phyloP scores from a whole-genome alignment of 768 basidiomycete species.

The Phanerochaete carnosa region DNA sequence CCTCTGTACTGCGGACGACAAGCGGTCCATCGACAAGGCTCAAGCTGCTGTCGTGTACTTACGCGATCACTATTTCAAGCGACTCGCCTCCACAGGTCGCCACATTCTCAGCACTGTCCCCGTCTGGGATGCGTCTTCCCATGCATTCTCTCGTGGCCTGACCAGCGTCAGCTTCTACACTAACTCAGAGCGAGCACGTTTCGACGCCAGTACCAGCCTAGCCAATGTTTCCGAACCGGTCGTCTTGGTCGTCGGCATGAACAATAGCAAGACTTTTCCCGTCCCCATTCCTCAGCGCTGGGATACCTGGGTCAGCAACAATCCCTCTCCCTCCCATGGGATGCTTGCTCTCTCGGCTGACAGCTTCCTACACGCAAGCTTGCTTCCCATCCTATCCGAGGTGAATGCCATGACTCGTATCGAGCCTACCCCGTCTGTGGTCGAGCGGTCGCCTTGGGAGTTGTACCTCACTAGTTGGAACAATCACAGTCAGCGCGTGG shows the following conservation, averaged over 20 bases:
- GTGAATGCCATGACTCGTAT: slow-evolving; percentile 24
- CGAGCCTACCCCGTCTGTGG: slow-evolving; percentile 14
- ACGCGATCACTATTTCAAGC: slow-evolving; percentile 18
- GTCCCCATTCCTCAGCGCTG: slow-evolving; percentile 10
- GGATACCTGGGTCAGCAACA: slow-evolving; percentile 12
- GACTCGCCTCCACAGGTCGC: slow-evolving; percentile 13
- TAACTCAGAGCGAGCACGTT: too few species aligned
- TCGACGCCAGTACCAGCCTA: background rate
- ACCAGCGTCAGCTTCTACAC: slow-evolving; percentile 13
- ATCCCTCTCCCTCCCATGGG: slow-evolving; percentile 15
- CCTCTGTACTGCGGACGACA: slow-evolving; percentile 12
- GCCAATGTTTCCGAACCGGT: slow-evolving; percentile 10
- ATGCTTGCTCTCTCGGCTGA: slow-evolving; percentile 19
- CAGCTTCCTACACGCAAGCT: slow-evolving; percentile 18
- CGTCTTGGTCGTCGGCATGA: slow-evolving; percentile 22
- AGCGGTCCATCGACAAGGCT: slow-evolving; percentile 14
- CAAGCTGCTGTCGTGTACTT: slow-evolving; percentile 21
- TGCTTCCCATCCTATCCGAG: slow-evolving; percentile 17
- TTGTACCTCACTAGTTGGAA: slow-evolving; percentile 19
- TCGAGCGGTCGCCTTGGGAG: slow-evolving; percentile 11
- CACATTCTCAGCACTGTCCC: slow-evolving; percentile 25
- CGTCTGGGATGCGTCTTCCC: slow-evolving; percentile 6
- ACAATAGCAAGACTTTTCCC: slow-evolving; percentile 4
- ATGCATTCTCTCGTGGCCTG: slow-evolving; percentile 9
- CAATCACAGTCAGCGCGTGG: background rate